Percentiles rank a stretch among this genome's conserved stretches.
Evolutionary conservation across 2,329 filamentous ascomycete species (phyloP).

Genomic region (Biscogniauxia mediterranea): DNA sequence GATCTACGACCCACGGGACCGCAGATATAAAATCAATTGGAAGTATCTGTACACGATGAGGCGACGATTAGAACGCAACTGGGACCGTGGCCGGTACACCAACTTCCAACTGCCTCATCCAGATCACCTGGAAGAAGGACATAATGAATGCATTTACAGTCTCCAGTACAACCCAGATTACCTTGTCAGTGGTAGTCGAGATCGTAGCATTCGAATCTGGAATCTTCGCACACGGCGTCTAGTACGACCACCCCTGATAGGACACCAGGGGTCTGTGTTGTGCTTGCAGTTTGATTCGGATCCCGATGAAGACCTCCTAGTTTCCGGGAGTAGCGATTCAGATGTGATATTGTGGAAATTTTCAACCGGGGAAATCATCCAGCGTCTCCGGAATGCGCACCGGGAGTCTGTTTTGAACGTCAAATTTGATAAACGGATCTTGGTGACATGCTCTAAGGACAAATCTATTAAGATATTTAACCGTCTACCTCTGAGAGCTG

Average conservation of each 20-base stretch:
- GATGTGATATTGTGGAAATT: constrained; percentile 91
- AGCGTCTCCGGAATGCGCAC: constrained; percentile 75
- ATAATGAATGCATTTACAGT: constrained; percentile 91
- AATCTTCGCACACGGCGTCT: constrained; percentile 78
- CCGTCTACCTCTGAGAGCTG: constrained; percentile 62
- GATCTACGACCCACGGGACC: constrained; percentile 48
- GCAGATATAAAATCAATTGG: constrained; percentile 75
- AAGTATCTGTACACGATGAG: constrained; percentile 90
- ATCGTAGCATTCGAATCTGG: constrained; percentile 87
- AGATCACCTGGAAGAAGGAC: constrained; percentile 74
- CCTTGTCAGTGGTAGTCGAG: constrained; percentile 89
- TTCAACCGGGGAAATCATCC: constrained; percentile 80
- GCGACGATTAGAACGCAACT: constrained; percentile 81
- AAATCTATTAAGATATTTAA: constrained; percentile 97
- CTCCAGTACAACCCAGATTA: constrained; percentile 84
- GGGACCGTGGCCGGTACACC: constrained; percentile 76
- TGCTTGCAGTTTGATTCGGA: constrained; percentile 93
- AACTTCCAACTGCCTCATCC: constrained; percentile 93
- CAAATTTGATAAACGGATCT: constrained; percentile 83
- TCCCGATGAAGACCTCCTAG: constrained; percentile 85
- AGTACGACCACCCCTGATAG: constrained; percentile 68
- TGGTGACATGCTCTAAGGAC: constrained; percentile 97
- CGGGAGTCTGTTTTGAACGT: constrained; percentile 90
- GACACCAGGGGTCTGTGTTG: constrained; percentile 82
- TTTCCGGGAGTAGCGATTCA: constrained; percentile 91